Base-by-base conservation (phyloP, 345 rosid genomes). In the Linum trigynum region DNA sequence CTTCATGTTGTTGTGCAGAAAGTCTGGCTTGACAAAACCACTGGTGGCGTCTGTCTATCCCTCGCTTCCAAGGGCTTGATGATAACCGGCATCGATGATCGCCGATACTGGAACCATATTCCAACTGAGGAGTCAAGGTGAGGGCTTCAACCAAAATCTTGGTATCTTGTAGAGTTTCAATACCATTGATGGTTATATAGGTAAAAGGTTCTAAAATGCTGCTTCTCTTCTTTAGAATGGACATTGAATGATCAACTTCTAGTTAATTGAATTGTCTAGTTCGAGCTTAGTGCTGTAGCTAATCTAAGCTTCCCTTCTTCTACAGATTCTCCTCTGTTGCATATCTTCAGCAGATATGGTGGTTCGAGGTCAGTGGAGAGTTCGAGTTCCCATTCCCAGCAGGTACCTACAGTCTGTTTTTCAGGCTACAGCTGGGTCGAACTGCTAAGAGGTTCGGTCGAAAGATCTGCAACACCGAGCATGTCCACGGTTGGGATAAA, bases 341-440 rank as follows among this genome's bases (percentile, higher is more conserved):
- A 7, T 92, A 90, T 78, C 91, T 92, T 36, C 98, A 87, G 74
- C 98, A 92, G 75, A 83, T 85, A 42, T 92, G 98, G 98, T 89
- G 98, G 98, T 86, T 89, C 40, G 96, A 92, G 72, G 94, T 86
- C 48, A 89, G 80, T 55, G 98, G 98, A 39, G 85, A 86, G 68
- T 59, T 89, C n/a, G 87, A 86, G 72, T 87, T 92, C 66, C 88
- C 86, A 41, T 86, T 89, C 67, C 94, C 96, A 3, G 51, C 64
- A 1, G 97, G 97, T 53, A 86, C 81, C 5, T 89, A 92, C 41
- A 82, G 92, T 72, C 69, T 92, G 50, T 92, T 76, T 84, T 92
- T 92, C 82, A 80, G 97, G 62, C 74, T 92, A 45, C 86, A 83
- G 68, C 78, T 92, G 4, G 98, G 98, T 1, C 79, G 73, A 61